phyloP scores from a whole-genome alignment of 257 asterid species.

The Solanum commersonii region DNA sequence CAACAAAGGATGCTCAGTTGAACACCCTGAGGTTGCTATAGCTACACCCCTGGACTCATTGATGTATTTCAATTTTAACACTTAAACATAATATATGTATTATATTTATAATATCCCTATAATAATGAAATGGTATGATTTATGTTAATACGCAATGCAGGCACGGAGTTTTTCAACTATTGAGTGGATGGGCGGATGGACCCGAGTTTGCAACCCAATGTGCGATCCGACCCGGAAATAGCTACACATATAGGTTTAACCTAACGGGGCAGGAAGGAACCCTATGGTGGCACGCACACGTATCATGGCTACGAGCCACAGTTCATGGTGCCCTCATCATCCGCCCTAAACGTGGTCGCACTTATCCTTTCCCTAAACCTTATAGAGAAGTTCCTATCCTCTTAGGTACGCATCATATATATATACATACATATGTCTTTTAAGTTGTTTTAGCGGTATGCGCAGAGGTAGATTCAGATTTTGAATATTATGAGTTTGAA shows the following conservation, averaged over 20 bases:
- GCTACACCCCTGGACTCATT: no score
- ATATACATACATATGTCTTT: background rate
- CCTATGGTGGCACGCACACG: constrained; percentile 9
- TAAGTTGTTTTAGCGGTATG: background rate
- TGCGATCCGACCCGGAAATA: constrained; percentile 37
- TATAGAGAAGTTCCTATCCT: background rate
- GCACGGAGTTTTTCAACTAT: constrained; percentile 47
- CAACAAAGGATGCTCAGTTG: no score
- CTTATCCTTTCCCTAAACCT: background rate
- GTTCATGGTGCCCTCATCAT: constrained; percentile 53
- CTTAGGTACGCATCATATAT: background rate
- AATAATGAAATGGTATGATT: background rate
- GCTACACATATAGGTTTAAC: constrained; percentile 32
- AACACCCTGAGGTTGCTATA: no score
- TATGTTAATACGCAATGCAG: constrained; percentile 4
- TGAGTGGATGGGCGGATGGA: constrained; percentile 60
- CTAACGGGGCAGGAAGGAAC: constrained; percentile 49
- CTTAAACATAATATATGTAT: no score
- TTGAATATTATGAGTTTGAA: background rate
- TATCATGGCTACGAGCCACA: constrained; percentile 54
- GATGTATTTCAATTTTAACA: no score
- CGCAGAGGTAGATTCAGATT: fast-evolving
- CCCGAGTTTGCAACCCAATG: constrained; percentile 55
- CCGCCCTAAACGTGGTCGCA: constrained; percentile 25
- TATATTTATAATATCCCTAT: no score